These are phyloP conservation scores for Fusarium sp. DNA, from an alignment of 2,329 filamentous ascomycete species.

Conservation along the genomic window DNA sequence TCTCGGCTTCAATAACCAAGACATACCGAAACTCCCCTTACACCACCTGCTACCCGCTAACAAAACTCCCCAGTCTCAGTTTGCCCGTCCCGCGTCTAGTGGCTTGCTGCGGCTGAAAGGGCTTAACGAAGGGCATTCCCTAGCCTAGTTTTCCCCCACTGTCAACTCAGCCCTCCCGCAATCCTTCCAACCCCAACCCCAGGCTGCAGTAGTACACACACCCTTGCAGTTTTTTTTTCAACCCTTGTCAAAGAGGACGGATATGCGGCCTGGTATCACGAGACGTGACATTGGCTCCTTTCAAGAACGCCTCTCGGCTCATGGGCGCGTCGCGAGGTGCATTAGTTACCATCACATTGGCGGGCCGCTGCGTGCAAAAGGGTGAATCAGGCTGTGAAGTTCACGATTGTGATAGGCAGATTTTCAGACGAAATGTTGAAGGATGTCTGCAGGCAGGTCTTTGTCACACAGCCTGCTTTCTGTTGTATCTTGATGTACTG, in stretches of 20 bases:
- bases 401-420: background rate
- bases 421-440: background rate
- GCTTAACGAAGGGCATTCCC: background rate
- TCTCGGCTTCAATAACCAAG: background rate
- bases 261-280: background rate
- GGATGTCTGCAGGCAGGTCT: background rate
- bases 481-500: conserved; percentile 2
- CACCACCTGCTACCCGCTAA: background rate
- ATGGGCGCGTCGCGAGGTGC: background rate
- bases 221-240: background rate
- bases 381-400: background rate
- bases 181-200: background rate
- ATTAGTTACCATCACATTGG: background rate
- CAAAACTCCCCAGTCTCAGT: background rate
- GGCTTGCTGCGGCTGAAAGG: background rate
- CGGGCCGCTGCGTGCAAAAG: background rate
- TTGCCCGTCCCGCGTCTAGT: background rate
- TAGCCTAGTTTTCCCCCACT: background rate
- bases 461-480: background rate
- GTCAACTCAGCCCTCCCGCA: background rate
- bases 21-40: background rate
- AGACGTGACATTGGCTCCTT: background rate
- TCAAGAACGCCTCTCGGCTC: conserved; percentile 1
- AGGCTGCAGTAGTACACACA: background rate
- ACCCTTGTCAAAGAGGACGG: background rate